These are phyloP conservation scores for Dendrostoma leiphaemia DNA, from an alignment of 2,329 filamentous ascomycete genomes.

Conservation along the genomic window DNA sequence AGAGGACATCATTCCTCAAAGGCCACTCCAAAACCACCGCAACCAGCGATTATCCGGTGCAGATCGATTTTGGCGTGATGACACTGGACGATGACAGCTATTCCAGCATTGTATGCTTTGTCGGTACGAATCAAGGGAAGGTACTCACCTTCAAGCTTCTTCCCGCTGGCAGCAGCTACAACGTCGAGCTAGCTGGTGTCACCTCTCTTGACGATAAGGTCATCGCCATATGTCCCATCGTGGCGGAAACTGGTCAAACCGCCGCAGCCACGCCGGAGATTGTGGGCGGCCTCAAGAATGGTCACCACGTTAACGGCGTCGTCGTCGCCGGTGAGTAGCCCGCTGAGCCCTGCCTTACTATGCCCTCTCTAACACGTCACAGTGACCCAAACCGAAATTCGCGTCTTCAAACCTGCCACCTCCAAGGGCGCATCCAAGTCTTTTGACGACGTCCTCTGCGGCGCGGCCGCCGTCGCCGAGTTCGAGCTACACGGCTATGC, in stretches of 20 bases:
- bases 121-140: conserved; percentile 82
- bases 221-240: conserved; percentile 75
- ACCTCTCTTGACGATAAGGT: conserved; percentile 66
- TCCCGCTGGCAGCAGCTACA: conserved; percentile 71
- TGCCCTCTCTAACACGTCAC: conserved; percentile 25
- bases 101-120: conserved; percentile 89
- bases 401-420: conserved; percentile 81
- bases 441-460: conserved; percentile 81
- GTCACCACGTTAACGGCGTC: conserved; percentile 73
- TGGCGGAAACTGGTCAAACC: conserved; percentile 71
- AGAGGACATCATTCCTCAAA: conserved; percentile 70
- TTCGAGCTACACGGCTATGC: conserved; percentile 74
- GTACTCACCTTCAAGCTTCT: conserved; percentile 88
- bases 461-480: conserved; percentile 74
- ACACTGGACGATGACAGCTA: conserved; percentile 92
- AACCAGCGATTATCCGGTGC: conserved; percentile 71
- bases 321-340: conserved; percentile 65
- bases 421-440: conserved; percentile 89
- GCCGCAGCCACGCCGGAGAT: conserved; percentile 73
- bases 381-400: conserved; percentile 70
- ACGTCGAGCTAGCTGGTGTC: conserved; percentile 68
- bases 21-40: conserved; percentile 47
- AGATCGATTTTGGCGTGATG: conserved; percentile 89
- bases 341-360: too few species aligned
- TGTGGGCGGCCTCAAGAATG: conserved; percentile 74